Conservation (phyloP, 331 rosid genomes). For the Malus hybrid region DNA sequence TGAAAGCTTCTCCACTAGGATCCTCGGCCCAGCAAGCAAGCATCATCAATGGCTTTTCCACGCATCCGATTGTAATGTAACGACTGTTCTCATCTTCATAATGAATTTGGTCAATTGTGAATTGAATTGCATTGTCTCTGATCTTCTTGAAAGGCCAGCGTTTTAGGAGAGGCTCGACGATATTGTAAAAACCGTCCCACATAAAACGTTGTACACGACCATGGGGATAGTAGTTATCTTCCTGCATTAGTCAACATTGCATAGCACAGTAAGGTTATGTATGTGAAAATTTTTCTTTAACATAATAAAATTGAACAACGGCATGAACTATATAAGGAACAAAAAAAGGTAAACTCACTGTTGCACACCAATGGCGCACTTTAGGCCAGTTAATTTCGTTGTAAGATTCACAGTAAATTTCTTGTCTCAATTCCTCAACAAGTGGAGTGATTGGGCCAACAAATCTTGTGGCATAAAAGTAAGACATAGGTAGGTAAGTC, state of each 20-base stretch:
- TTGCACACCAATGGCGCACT: slow-evolving; percentile 25
- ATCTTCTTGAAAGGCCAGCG: slow-evolving; percentile 18
- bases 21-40: slow-evolving; percentile 37
- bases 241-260: slow-evolving; percentile 1
- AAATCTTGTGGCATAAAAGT: slow-evolving; percentile 21
- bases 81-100: slow-evolving; percentile 30
- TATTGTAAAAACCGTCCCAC: slow-evolving; percentile 15
- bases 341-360: background rate
- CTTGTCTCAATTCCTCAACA: slow-evolving; percentile 21
- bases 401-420: slow-evolving; percentile 19
- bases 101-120: slow-evolving; percentile 19
- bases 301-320: background rate
- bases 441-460: slow-evolving; percentile 28
- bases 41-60: slow-evolving; percentile 31
- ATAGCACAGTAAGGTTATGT: background rate
- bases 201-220: slow-evolving; percentile 9
- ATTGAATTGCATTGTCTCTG: slow-evolving; percentile 19
- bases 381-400: slow-evolving; percentile 20
- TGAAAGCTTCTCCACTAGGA: slow-evolving; percentile 31
- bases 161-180: slow-evolving; percentile 14
- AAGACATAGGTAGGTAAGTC: slow-evolving; percentile 24
- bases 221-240: slow-evolving; percentile 20
- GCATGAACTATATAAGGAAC: background rate
- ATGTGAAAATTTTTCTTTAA: background rate
- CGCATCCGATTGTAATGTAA: slow-evolving; percentile 24